phyloP scores from a whole-genome alignment of 2,329 filamentous ascomycete genomes.

The Didymella glomerata region DNA sequence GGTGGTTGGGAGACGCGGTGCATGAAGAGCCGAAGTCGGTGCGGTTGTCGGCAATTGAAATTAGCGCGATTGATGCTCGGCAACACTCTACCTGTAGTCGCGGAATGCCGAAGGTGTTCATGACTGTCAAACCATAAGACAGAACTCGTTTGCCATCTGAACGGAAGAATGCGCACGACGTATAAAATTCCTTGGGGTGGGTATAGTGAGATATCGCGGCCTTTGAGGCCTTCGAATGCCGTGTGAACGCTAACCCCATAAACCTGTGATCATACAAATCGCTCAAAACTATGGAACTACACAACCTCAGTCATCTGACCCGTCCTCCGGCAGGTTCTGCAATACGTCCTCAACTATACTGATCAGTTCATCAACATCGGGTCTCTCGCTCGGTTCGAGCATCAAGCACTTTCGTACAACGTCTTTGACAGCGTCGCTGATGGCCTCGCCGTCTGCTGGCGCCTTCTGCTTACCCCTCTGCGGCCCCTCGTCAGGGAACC shows the following conservation, averaged over 20 bases:
- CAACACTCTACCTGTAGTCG: neutral
- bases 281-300: neutral
- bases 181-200: neutral
- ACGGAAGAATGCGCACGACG: neutral
- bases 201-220: neutral
- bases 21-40: slow-evolving; percentile 14
- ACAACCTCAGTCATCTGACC: slow-evolving; percentile 14
- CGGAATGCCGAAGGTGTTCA: neutral
- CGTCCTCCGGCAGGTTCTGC: slow-evolving; percentile 71
- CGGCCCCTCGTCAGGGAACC: slow-evolving; percentile 86
- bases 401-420: slow-evolving; percentile 85
- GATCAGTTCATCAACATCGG: slow-evolving; percentile 86
- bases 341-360: slow-evolving; percentile 78
- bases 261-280: slow-evolving; percentile 7
- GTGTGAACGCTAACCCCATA: neutral
- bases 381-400: slow-evolving; percentile 87
- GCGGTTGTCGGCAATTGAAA: slow-evolving; percentile 1
- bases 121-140: neutral
- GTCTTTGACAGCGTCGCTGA: slow-evolving; percentile 84
- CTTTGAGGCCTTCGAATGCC: neutral
- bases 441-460: slow-evolving; percentile 60
- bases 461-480: slow-evolving; percentile 63
- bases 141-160: neutral
- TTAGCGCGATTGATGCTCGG: neutral
- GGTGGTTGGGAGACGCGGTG: slow-evolving; percentile 6